Percentiles rank a stretch among this genome's conserved stretches.
Evolutionary conservation across 2,329 filamentous ascomycete species (phyloP).

Genomic region (Penicillium sp.): DNA sequence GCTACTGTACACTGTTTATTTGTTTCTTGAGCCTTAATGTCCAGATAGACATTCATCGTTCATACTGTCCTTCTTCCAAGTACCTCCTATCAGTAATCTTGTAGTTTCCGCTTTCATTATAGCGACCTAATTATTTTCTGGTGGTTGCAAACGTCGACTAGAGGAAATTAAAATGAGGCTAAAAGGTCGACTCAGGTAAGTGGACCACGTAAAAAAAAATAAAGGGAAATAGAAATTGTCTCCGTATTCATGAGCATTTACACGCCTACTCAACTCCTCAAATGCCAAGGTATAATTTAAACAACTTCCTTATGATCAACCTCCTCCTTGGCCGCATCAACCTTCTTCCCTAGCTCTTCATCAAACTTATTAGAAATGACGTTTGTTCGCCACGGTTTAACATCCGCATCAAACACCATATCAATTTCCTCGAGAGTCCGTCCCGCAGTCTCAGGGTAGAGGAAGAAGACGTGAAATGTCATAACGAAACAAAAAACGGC

Average conservation of each 20-base stretch:
- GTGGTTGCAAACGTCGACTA: too few species aligned
- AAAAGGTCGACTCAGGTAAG: too few species aligned
- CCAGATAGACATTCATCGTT: too few species aligned
- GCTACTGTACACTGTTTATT: neutral
- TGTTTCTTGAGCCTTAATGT: neutral
- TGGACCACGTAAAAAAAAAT: too few species aligned
- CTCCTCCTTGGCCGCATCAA: neutral
- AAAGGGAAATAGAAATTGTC: too few species aligned
- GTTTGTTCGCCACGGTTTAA: conserved; percentile 34
- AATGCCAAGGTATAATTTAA: neutral
- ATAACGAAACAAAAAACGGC: conserved; percentile 70
- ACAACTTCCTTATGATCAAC: conserved; percentile 20
- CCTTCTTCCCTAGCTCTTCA: conserved; percentile 24
- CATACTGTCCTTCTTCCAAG: too few species aligned
- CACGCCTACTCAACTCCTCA: too few species aligned
- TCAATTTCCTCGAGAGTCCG: conserved; percentile 76
- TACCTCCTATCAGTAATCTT: too few species aligned
- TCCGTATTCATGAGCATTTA: neutral
- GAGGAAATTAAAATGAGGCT: too few species aligned
- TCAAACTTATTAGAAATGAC: conserved; percentile 26
- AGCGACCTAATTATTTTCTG: too few species aligned
- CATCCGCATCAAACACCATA: conserved; percentile 58
- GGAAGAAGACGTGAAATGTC: conserved; percentile 68
- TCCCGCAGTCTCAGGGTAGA: conserved; percentile 68
- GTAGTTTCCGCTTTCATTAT: too few species aligned